Evolutionary conservation across 2,329 filamentous ascomycete species (phyloP).

Genomic region (Lasiodiplodia sp.): DNA sequence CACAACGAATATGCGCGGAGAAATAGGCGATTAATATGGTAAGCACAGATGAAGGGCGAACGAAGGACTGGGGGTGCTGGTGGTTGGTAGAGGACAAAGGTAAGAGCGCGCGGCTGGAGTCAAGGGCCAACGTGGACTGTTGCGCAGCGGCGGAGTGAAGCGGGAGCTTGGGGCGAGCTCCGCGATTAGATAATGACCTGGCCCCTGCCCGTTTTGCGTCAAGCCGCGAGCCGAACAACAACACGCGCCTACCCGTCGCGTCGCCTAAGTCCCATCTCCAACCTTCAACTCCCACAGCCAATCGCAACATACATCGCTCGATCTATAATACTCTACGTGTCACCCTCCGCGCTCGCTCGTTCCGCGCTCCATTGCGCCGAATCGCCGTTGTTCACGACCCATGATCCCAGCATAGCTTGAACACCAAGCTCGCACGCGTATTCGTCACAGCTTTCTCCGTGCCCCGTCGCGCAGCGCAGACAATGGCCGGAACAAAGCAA

Average conservation of each 20-base stretch:
- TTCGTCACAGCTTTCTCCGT: background rate
- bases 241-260: background rate
- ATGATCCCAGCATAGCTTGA: conserved; percentile 14
- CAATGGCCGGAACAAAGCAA: conserved; percentile 11
- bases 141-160: background rate
- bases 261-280: background rate
- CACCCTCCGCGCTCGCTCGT: background rate
- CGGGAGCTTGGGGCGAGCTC: background rate
- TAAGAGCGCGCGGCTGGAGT: background rate
- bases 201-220: conserved; percentile 5
- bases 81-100: background rate
- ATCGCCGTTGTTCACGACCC: background rate
- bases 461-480: background rate
- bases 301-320: background rate
- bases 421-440: background rate
- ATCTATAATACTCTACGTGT: background rate
- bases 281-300: too few species aligned
- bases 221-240: conserved; percentile 4
- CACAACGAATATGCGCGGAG: background rate
- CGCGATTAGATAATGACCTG: conserved; percentile 8
- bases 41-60: background rate
- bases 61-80: background rate
- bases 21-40: background rate
- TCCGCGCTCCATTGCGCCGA: background rate
- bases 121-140: conserved; percentile 26